These are phyloP conservation scores for Lecanosticta acicola DNA, from an alignment of 2,329 filamentous ascomycete genomes.

Conservation along the genomic window DNA sequence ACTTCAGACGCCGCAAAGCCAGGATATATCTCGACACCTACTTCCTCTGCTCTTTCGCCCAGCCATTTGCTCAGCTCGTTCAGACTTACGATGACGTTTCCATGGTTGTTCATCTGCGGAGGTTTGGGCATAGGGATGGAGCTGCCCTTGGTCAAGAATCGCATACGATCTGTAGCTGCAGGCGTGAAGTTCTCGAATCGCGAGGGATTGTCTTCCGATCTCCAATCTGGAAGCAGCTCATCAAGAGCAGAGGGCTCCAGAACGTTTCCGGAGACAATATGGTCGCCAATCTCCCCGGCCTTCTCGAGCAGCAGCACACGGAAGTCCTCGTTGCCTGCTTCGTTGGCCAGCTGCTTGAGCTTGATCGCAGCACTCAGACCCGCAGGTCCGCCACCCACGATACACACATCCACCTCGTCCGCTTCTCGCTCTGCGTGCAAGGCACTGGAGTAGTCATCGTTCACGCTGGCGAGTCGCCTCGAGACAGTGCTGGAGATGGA, in stretches of 20 bases:
- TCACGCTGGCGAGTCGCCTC: slow-evolving; percentile 26
- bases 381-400: slow-evolving; percentile 91
- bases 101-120: slow-evolving; percentile 96
- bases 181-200: slow-evolving; percentile 84
- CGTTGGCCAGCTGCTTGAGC: slow-evolving; percentile 90
- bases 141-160: slow-evolving; percentile 77
- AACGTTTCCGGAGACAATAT: slow-evolving; percentile 93
- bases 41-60: slow-evolving; percentile 89
- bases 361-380: slow-evolving; percentile 89
- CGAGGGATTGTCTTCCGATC: slow-evolving; percentile 77
- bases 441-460: slow-evolving; percentile 41
- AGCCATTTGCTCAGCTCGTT: slow-evolving; percentile 96
- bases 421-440: slow-evolving; percentile 71
- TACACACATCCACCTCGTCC: slow-evolving; percentile 93
- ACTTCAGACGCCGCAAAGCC: slow-evolving; percentile 94
- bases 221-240: slow-evolving; percentile 91
- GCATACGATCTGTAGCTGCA: slow-evolving; percentile 80
- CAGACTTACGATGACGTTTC: slow-evolving; percentile 94
- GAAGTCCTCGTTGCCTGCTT: slow-evolving; percentile 92
- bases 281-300: slow-evolving; percentile 87
- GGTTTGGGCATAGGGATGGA: slow-evolving; percentile 79
- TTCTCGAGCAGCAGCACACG: slow-evolving; percentile 90
- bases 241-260: slow-evolving; percentile 83
- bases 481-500: not conserved
- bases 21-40: slow-evolving; percentile 92